Evolutionary conservation across 176 grass and related monocot species (phyloP).

Genomic region (Phyllostachys edulis): DNA sequence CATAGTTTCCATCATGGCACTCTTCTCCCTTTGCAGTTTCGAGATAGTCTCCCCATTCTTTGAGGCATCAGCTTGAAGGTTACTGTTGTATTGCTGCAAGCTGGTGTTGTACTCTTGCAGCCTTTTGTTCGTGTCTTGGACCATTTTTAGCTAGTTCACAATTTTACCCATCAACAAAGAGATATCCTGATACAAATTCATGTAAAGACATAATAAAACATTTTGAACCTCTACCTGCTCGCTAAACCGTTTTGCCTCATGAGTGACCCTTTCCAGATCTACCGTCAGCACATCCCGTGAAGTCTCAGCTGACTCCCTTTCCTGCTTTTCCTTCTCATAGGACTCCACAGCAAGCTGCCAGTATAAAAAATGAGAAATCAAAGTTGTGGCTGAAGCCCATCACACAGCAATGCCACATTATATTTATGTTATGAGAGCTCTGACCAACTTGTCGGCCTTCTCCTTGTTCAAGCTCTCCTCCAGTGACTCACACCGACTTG

Average conservation of each 20-base stretch:
- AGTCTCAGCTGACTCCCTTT: constrained; percentile 49
- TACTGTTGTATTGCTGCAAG: constrained; percentile 92
- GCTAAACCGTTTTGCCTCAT: constrained; percentile 61
- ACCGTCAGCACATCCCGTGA: constrained; percentile 32
- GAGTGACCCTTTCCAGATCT: constrained; percentile 67
- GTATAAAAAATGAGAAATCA: background rate
- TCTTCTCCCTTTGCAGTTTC: constrained; percentile 85
- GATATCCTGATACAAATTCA: background rate
- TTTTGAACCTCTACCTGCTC: constrained; percentile 61
- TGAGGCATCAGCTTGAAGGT: constrained; percentile 74
- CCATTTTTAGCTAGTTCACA: constrained; percentile 72
- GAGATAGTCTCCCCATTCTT: constrained; percentile 68
- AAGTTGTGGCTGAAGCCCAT: background rate
- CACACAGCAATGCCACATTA: background rate
- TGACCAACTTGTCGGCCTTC: constrained; percentile 55
- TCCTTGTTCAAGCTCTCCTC: constrained; percentile 70
- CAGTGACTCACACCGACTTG: constrained; percentile 29
- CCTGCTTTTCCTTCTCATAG: constrained; percentile 62
- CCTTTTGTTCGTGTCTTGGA: constrained; percentile 75
- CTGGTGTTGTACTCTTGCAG: constrained; percentile 83
- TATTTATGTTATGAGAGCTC: background rate
- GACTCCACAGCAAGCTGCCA: constrained; percentile 51
- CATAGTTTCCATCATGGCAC: constrained; percentile 69
- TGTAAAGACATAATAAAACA: background rate
- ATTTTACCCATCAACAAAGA: constrained; percentile 14